Conservation (phyloP, 768 basidiomycete genomes). For the Pisolithus tinctorius region DNA sequence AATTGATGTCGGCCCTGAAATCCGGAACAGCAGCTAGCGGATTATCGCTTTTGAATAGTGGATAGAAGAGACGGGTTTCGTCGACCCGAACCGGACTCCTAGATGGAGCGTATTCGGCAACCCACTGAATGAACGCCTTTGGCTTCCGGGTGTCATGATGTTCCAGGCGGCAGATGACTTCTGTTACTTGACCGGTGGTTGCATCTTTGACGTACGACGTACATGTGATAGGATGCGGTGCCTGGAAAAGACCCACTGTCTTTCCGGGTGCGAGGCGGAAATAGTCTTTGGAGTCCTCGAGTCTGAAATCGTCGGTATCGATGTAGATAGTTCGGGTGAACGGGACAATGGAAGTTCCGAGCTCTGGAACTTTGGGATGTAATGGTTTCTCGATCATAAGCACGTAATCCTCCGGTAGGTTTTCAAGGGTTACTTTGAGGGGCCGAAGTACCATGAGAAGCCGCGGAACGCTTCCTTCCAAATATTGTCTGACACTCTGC, state of each 20-base stretch:
- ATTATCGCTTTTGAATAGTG: slow-evolving; percentile 90
- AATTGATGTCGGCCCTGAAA: slow-evolving; percentile 77
- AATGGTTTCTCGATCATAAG: slow-evolving; percentile 83
- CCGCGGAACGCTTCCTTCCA: slow-evolving; percentile 83
- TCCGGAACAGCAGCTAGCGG: slow-evolving; percentile 64
- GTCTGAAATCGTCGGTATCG: slow-evolving; percentile 88
- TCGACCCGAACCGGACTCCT: slow-evolving; percentile 80
- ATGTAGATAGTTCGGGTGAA: slow-evolving; percentile 90
- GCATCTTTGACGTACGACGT: slow-evolving; percentile 81
- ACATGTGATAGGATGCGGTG: slow-evolving; percentile 87
- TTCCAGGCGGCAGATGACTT: slow-evolving; percentile 76
- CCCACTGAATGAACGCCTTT: slow-evolving; percentile 96
- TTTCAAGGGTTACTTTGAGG: slow-evolving; percentile 86
- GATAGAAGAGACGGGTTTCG: slow-evolving; percentile 89
- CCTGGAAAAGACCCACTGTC: slow-evolving; percentile 94
- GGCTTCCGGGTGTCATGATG: slow-evolving; percentile 70
- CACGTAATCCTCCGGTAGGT: slow-evolving; percentile 80
- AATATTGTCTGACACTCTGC: slow-evolving; percentile 78
- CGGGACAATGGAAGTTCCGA: slow-evolving; percentile 76
- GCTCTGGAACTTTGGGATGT: slow-evolving; percentile 87
- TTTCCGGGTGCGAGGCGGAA: slow-evolving; percentile 97
- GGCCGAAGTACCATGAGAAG: slow-evolving; percentile 89
- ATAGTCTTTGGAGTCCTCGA: slow-evolving; percentile 89
- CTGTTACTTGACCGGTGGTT: slow-evolving; percentile 62
- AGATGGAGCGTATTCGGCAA: slow-evolving; percentile 73